Conservation (phyloP, 257 asterid species). For the Ligustrum vulgare region DNA sequence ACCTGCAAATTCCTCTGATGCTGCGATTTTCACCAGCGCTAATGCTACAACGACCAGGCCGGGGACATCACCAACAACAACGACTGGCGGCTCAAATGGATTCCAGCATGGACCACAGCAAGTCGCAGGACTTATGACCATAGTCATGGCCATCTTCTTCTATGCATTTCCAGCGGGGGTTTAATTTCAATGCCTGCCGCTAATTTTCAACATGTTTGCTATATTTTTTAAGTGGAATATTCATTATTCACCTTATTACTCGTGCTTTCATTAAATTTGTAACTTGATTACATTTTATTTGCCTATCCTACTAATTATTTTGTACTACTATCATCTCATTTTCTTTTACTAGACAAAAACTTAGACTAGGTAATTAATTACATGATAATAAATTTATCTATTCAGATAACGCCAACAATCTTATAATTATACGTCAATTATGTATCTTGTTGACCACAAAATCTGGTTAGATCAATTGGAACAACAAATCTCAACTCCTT, state of each 20-base stretch:
- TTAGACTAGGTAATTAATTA: no score
- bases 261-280: not conserved
- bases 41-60: constrained; percentile 23
- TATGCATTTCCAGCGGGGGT: constrained; percentile 19
- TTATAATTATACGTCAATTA: no score
- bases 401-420: no score
- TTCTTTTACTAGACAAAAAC: not conserved
- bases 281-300: not conserved
- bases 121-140: constrained; percentile 9
- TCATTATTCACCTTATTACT: not conserved
- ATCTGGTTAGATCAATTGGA: no score
- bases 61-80: constrained; percentile 32
- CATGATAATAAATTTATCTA: no score
- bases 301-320: not conserved
- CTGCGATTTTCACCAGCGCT: constrained; percentile 58
- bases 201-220: not conserved
- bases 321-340: no score
- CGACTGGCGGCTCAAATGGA: constrained; percentile 21
- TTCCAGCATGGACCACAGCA: constrained; percentile 28
- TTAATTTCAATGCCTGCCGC: not conserved
- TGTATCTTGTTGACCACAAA: no score
- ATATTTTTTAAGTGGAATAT: not conserved
- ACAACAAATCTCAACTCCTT: no score
- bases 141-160: constrained; percentile 30
- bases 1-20: constrained; percentile 69